Evolutionary conservation across 495 filamentous ascomycete genomes (phyloP).

Genomic region (Glarea lozoyensis): DNA sequence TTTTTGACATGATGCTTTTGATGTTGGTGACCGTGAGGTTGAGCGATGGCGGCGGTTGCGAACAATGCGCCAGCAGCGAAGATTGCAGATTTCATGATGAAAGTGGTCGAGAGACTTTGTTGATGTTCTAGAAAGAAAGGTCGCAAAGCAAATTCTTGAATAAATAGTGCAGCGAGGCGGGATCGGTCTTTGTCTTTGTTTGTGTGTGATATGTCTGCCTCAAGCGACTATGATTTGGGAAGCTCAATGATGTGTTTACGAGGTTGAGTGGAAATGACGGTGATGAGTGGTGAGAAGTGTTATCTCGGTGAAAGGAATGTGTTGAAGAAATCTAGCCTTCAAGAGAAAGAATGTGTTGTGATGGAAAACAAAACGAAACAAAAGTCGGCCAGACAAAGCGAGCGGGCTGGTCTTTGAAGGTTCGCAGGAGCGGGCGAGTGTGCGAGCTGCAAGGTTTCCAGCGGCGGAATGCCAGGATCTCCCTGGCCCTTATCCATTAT

Average conservation of each 20-base stretch:
- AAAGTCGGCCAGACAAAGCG: no score
- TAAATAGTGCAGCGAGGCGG: no score
- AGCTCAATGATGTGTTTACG: not conserved
- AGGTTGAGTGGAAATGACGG: conserved; percentile 5
- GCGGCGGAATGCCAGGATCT: no score
- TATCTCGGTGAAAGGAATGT: conserved; percentile 16
- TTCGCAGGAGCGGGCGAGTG: no score
- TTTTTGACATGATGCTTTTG: conserved; percentile 28
- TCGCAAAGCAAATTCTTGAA: no score
- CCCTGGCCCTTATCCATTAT: no score
- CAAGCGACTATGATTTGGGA: not conserved
- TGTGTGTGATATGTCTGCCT: conserved; percentile 3
- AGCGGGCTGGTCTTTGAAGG: no score
- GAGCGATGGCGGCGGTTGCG: conserved; percentile 34
- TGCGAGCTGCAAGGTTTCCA: no score
- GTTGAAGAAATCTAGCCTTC: no score
- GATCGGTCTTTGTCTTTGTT: no score
- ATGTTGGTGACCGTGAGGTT: conserved; percentile 31
- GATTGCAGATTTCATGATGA: conserved; percentile 38
- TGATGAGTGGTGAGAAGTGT: conserved; percentile 6
- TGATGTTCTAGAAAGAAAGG: no score
- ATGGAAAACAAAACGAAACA: no score
- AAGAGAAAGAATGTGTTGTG: conserved; percentile 26
- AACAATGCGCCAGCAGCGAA: conserved; percentile 32
- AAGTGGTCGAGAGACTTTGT: not conserved